phyloP scores from a whole-genome alignment of 345 rosid species.

The Melaleuca alternifolia region DNA sequence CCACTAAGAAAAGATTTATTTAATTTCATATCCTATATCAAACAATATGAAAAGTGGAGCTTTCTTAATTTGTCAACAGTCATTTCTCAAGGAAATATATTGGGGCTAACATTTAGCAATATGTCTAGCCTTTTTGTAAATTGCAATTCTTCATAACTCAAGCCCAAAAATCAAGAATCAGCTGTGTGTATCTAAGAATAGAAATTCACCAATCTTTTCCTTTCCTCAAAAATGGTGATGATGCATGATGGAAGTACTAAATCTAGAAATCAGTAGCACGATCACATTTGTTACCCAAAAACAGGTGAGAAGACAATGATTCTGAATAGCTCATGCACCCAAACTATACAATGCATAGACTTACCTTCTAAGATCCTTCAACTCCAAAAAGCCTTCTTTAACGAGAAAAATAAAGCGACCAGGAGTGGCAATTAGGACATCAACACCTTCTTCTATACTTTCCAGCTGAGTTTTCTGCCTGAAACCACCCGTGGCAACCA shows the following conservation, averaged over 20 bases:
- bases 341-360: not conserved
- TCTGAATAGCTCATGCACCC: not conserved
- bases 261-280: not conserved
- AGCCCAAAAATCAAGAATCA: not conserved
- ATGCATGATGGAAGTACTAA: not conserved
- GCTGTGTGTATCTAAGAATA: not conserved
- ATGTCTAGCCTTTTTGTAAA: not conserved
- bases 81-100: not conserved
- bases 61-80: not conserved
- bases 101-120: not conserved
- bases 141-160: not conserved
- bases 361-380: slow-evolving; percentile 69
- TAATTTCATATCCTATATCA: not conserved
- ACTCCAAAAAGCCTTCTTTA: slow-evolving; percentile 57
- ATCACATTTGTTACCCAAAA: not conserved
- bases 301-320: not conserved
- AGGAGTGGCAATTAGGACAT: slow-evolving; percentile 87
- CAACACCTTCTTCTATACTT: slow-evolving; percentile 67
- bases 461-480: slow-evolving; percentile 81
- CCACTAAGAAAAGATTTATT: not conserved
- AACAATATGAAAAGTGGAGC: not conserved
- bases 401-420: slow-evolving; percentile 84
- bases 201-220: not conserved
- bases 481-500: slow-evolving; percentile 88
- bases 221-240: not conserved